Conservation (phyloP, 2,329 filamentous ascomycete genomes). For the Pyricularia pennisetigena region DNA sequence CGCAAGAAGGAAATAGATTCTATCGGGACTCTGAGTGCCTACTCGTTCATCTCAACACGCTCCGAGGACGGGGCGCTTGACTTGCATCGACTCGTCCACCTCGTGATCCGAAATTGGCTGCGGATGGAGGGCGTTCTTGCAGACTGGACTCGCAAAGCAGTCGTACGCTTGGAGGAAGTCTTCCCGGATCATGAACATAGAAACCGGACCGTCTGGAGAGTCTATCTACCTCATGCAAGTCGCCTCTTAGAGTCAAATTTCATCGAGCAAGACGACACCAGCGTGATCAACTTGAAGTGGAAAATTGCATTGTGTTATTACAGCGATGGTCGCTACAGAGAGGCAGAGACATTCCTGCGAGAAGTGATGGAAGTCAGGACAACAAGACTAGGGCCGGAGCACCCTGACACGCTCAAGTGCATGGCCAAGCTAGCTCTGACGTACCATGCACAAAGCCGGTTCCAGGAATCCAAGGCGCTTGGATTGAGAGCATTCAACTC, state of each 20-base stretch:
- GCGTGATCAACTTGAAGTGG: background rate
- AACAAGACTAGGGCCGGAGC: constrained; percentile 2
- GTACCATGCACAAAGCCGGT: background rate
- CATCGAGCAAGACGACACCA: background rate
- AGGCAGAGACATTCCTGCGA: background rate
- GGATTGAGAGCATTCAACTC: background rate
- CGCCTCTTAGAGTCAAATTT: background rate
- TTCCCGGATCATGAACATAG: background rate
- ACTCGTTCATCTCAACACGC: background rate
- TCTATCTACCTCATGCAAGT: background rate
- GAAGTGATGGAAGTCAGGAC: background rate
- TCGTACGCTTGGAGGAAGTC: background rate
- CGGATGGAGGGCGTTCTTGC: background rate
- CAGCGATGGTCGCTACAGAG: background rate
- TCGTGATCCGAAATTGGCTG: background rate
- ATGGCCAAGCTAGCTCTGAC: constrained; percentile 5
- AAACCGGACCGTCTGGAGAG: background rate
- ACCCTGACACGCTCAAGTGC: constrained; percentile 4
- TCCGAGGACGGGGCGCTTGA: background rate
- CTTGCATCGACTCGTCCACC: background rate
- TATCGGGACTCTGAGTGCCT: background rate
- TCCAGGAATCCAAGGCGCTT: background rate
- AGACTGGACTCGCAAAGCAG: background rate
- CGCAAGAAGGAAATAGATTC: background rate
- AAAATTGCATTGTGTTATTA: background rate